Conservation (phyloP, 1,284 basidiomycete species). For the Mycena citricolor region DNA sequence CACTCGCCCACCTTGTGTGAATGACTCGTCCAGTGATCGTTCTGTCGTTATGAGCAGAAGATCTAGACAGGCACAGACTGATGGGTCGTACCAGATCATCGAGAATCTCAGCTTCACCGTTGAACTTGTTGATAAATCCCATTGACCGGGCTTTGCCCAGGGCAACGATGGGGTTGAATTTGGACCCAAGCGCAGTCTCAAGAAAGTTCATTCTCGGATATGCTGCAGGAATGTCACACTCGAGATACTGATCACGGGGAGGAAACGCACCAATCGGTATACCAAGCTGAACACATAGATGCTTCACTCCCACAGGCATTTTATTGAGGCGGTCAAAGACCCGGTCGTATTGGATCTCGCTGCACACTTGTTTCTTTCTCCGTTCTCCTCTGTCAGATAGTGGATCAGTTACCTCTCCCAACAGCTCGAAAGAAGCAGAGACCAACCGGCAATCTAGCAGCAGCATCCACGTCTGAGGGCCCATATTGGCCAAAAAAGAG, state of each 20-base stretch:
- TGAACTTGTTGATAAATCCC: conserved; percentile 90
- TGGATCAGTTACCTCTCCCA: background rate
- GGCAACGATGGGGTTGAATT: conserved; percentile 78
- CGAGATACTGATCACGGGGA: conserved; percentile 2
- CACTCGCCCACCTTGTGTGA: conserved; percentile 62
- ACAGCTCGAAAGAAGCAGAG: background rate
- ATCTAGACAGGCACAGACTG: background rate
- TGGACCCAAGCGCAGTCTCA: conserved; percentile 74
- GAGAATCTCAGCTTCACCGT: conserved; percentile 85
- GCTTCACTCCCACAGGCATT: conserved; percentile 70
- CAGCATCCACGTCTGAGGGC: conserved; percentile 70
- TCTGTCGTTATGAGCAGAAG: conserved; percentile 41
- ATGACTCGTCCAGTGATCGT: conserved; percentile 88
- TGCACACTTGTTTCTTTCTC: conserved; percentile 78
- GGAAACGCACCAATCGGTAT: background rate
- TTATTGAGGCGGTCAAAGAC: conserved; percentile 62
- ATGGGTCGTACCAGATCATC: conserved; percentile 75
- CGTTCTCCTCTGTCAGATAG: conserved; percentile 71
- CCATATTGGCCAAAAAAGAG: conserved; percentile 74
- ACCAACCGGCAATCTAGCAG: conserved; percentile 82
- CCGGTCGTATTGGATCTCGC: conserved; percentile 67
- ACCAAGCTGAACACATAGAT: conserved; percentile 82
- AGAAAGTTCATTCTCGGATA: conserved; percentile 94
- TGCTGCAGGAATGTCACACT: conserved; percentile 71
- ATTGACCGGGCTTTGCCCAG: conserved; percentile 64